phyloP scores from a whole-genome alignment of 225 moss, liverwort and hornwort species.

The Polytrichum formosum region DNA sequence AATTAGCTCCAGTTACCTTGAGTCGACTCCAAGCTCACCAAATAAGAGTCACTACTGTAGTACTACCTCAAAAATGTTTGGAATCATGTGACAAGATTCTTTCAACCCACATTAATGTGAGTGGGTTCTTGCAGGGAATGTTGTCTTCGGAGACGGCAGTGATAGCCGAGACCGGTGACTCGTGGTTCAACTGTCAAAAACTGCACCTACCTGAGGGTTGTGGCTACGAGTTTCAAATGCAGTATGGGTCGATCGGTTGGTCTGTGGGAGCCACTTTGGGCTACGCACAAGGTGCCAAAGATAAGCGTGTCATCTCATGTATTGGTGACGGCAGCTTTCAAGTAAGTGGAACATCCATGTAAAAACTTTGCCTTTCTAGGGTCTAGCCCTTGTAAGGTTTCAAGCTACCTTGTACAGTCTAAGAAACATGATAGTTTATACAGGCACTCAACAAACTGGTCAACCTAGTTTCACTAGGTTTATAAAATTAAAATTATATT shows the following conservation, averaged over 20 bases:
- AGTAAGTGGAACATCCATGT: constrained; percentile 14
- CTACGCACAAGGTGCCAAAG: constrained; percentile 56
- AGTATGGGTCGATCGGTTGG: constrained; percentile 82
- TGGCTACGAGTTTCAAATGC: constrained; percentile 78
- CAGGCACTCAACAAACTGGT: background rate
- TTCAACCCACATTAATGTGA: background rate
- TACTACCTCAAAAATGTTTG: too few species aligned
- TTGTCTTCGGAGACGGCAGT: constrained; percentile 46
- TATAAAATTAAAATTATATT: background rate
- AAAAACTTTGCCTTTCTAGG: background rate
- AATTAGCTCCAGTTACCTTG: too few species aligned
- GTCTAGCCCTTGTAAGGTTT: background rate
- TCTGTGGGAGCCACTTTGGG: constrained; percentile 69
- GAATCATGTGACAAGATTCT: background rate
- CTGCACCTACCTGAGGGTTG: constrained; percentile 55
- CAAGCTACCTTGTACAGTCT: background rate
- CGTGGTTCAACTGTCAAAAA: constrained; percentile 88
- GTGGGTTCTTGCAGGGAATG: constrained; percentile 30
- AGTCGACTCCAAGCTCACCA: background rate
- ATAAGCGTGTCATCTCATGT: constrained; percentile 58
- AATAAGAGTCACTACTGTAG: background rate
- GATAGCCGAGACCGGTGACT: constrained; percentile 73
- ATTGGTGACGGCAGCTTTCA: constrained; percentile 87
- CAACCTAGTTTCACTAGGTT: background rate
- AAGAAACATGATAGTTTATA: background rate